Evolutionary conservation across 2,329 filamentous ascomycete species (phyloP), one percentile per base, ranked within the genome.

Genomic region (Ceratocystis colombiana): DNA sequence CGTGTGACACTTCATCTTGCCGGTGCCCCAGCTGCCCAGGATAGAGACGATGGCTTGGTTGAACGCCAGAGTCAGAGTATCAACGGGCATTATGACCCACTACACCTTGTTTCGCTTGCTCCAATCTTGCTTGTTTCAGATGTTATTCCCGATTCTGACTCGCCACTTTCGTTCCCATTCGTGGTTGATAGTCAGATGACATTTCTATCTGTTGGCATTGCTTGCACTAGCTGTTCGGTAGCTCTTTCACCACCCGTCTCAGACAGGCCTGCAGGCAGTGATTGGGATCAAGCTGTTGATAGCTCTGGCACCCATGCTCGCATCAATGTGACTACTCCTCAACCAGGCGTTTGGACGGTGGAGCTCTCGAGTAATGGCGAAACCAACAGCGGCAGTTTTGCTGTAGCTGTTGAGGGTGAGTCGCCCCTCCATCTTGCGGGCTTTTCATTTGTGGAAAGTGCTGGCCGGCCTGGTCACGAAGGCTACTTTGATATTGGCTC

Each of bases 401-500:
- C 67, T 20, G 17, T 68, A 15, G 64, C 62, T 45, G 65, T 64
- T 28, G 65, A 66, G 48, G 66, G 64, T 17, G 59, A 67, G 25
- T 66, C 68, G 1, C 48, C 65, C 1, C 28, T 70, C 17, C 53
- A 67, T 17, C 65, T 70, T 17, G 65, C 64, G 1, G 65, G 59
- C 25, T 67, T 69, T 67, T 61, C 61, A 2, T 64, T 70, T 64
- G 68, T 68, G 50, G 63, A 69, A 30, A 65, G 57, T 7, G 64
- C 61, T 12, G 69, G 69, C n/a, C 45, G 67, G 12, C 20, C 41
- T 12, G 68, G 65, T 5, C 68, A 70, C 22, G 64, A 68, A 12
- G 69, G 69, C 3, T 70, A 68, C 65, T 70, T 70, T 59, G 62
- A 53, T 22, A 57, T 70, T 30, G 66, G 67, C 12, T 41, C 46